Base-by-base conservation (phyloP, 2,329 filamentous ascomycete species). In the Calonectria montana region DNA sequence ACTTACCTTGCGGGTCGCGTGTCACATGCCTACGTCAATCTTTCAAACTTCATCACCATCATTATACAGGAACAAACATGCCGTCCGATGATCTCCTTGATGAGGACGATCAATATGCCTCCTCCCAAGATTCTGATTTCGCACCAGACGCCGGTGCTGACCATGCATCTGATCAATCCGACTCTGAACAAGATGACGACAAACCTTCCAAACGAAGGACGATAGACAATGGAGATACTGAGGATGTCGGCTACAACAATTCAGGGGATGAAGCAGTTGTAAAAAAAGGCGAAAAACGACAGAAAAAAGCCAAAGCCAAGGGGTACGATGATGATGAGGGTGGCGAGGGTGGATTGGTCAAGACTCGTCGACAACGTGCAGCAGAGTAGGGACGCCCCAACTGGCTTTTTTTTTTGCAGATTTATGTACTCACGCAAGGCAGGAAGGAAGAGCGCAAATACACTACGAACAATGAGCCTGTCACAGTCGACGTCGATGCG, bases 201-300 rank as follows among this genome's bases (percentile, higher is more conserved):
- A 79, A 80, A 62, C 69, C 72, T 21, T 72, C 75, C 21, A 81
- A 81, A 65, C 77, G 75, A 65, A 75, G 71, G n/a, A 48, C 70
- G 55, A 70, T 55, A 29, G 69, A 55, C 15, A 67, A 81, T 15
- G 59, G 76, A 45, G 79, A 75, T 18, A 74, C 75, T 2, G 83
- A 86, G 5, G 87, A 89, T 74, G 85, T 84, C 0, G 90, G 87
- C 1, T 90, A 91, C 72, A 88, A 91, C 71, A 93, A 93, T 75
- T 94, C 93, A 0, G 93, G 92, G n/a, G 93, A 94, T 77, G 93
- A 94, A 78, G 88, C 89, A 0, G 89, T 94, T 67, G 92, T 94
- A 76, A 85, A 89, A 55, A 91, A 88, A 74, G 91, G 88, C 21
- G 90, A 88, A 78, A 91, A 88, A 79, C 84, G 84, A 65, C 84